Base-by-base conservation (phyloP, 768 basidiomycete genomes). In the Tricholoma furcatifolium region DNA sequence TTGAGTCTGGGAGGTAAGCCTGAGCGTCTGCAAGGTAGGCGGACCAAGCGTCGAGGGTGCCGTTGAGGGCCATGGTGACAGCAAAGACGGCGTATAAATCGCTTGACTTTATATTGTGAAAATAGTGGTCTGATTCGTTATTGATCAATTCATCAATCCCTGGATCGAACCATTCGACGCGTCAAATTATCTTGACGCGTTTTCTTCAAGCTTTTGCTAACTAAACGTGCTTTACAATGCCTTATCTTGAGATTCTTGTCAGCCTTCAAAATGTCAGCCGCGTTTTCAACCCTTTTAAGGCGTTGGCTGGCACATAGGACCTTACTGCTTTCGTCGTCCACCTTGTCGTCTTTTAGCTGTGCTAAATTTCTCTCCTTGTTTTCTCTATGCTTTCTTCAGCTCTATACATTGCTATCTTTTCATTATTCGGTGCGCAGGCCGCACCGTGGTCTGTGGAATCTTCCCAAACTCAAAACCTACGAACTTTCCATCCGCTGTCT, bases 11-110 rank as follows among this genome's bases (percentile, higher is more conserved):
- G 27, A 77, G 47, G 27, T 75, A 69, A 3, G 68, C 64, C 60
- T 78, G 76, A 2, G 74, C 71, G 20, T 74, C 68, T 6, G 67
- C 65, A 3, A 80, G 61, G 47, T 75, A 77, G 43, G 71, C 72
- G 3, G 74, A 69, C 78, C 77, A 80, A 23, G 63, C 67, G 56
- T 78, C 75, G 40, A 71, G 54, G 1, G 75, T 69, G 64, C 66
- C 63, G 61, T 78, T 79, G 65, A 68, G 67, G 45, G 74, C 73
- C 74, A 75, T 75, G 67, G 60, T 40, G 46, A 15, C 30, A 47
- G 57, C 58, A 35, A 46, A 38, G 45, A 51, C 20, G 27, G 45
- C 51, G 15, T 20, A 5, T 1, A 7, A 42, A 47, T 27, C 46
- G 27, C 30, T 32, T 23, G 49, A 36, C 24, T 48, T 18, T 48